These are phyloP conservation scores for Pontederia paniculata DNA, from an alignment of 176 grass and related monocot species.

Conservation along the genomic window DNA sequence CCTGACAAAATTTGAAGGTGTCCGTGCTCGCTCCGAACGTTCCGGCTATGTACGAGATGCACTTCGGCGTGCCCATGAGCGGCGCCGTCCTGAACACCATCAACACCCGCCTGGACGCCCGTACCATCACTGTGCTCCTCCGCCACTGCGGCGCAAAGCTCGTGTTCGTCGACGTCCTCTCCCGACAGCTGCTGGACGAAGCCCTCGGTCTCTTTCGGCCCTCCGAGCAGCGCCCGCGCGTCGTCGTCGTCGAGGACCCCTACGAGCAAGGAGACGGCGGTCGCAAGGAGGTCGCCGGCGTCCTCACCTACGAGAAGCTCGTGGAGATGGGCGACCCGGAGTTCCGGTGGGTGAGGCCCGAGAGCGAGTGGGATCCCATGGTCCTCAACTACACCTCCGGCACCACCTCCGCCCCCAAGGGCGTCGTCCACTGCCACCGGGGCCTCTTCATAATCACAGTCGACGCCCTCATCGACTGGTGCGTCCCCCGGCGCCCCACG, in stretches of 20 bases:
- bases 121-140: constrained; percentile 58
- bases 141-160: constrained; percentile 53
- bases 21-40: constrained; percentile 67
- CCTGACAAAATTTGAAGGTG: constrained; percentile 22
- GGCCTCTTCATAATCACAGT: constrained; percentile 42
- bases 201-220: constrained; percentile 35
- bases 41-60: constrained; percentile 89
- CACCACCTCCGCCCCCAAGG: constrained; percentile 78
- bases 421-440: constrained; percentile 81
- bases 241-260: constrained; percentile 56
- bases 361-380: constrained; percentile 79
- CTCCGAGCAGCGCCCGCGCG: constrained; percentile 23
- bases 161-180: constrained; percentile 47
- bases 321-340: constrained; percentile 44
- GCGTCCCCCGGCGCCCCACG: constrained; percentile 35
- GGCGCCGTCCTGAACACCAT: constrained; percentile 81
- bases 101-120: constrained; percentile 80
- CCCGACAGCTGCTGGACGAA: constrained; percentile 27
- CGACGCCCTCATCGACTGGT: constrained; percentile 45
- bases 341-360: constrained; percentile 53
- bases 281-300: background rate
- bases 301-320: constrained; percentile 57
- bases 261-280: constrained; percentile 27
- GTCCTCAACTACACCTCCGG: constrained; percentile 91
- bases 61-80: constrained; percentile 89